phyloP scores from a whole-genome alignment of 2,329 filamentous ascomycete genomes.

The Stagonosporopsis cucurbitacearum region DNA sequence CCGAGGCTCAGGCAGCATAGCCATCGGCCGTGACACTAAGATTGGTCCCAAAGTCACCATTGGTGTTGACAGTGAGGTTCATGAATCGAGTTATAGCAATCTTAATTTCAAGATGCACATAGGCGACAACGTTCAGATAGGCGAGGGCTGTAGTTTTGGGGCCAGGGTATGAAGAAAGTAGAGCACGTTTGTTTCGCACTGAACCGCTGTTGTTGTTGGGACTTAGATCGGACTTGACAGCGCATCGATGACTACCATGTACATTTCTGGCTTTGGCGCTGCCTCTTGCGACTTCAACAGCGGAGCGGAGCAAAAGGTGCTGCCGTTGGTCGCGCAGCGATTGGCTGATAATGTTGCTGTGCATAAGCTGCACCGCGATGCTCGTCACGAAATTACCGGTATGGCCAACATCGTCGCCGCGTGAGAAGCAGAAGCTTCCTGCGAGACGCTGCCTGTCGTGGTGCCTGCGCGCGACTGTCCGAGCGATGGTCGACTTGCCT shows the following conservation, averaged over 20 bases:
- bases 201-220: too few species aligned
- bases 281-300: constrained; percentile 5
- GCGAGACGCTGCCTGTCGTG: constrained; percentile 11
- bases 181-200: too few species aligned
- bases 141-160: too few species aligned
- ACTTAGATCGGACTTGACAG: too few species aligned
- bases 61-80: too few species aligned
- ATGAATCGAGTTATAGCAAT: too few species aligned
- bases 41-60: too few species aligned
- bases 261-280: neutral
- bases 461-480: constrained; percentile 32
- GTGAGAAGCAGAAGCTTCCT: constrained; percentile 23
- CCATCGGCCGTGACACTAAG: too few species aligned
- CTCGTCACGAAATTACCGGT: constrained; percentile 1
- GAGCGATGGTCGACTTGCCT: constrained; percentile 45
- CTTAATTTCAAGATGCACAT: too few species aligned
- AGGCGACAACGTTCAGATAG: too few species aligned
- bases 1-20: too few species aligned
- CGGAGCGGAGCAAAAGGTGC: constrained; percentile 23
- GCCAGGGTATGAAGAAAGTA: too few species aligned
- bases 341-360: constrained; percentile 10
- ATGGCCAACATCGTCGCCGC: neutral
- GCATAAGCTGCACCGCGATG: neutral
- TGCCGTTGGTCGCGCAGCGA: constrained; percentile 27
- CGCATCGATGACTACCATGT: constrained; percentile 32